These are phyloP conservation scores for Pseudopithomyces chartarum DNA, from an alignment of 2,329 filamentous ascomycete species.

Conservation along the genomic window DNA sequence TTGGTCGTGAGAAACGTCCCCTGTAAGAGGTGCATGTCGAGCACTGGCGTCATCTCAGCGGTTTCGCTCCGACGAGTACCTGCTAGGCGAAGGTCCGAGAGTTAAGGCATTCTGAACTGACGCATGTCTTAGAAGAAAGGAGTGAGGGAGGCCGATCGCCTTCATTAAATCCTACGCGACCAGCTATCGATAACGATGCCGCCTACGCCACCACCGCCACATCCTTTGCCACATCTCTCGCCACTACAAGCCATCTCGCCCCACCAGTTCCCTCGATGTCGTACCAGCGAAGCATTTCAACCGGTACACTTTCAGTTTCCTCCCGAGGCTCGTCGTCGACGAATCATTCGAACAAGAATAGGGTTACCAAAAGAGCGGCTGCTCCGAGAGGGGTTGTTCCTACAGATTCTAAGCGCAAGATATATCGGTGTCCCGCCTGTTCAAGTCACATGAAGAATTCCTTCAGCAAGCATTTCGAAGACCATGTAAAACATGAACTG, in stretches of 20 bases:
- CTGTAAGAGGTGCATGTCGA: background rate
- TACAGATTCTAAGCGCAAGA: background rate
- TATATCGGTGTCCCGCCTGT: constrained; percentile 5
- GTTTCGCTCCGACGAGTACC: background rate
- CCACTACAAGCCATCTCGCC: background rate
- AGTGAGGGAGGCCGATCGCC: constrained; percentile 1
- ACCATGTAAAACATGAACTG: background rate
- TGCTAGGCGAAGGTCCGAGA: background rate
- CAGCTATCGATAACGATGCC: constrained; percentile 7
- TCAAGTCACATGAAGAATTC: constrained; percentile 1
- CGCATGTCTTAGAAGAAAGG: background rate
- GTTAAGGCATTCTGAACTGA: background rate
- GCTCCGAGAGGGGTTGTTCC: background rate
- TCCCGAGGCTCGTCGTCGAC: constrained; percentile 3
- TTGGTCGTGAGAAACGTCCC: background rate
- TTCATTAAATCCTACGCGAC: background rate
- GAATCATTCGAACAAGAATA: background rate
- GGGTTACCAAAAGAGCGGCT: background rate
- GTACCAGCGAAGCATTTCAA: background rate
- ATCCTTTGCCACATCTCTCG: constrained; percentile 2
- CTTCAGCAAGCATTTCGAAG: constrained; percentile 5
- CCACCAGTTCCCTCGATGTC: background rate
- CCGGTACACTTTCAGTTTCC: constrained; percentile 4
- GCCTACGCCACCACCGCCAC: constrained; percentile 3
- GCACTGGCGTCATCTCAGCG: background rate